Base-by-base conservation (phyloP, 345 rosid genomes). In the Garcia nutans region DNA sequence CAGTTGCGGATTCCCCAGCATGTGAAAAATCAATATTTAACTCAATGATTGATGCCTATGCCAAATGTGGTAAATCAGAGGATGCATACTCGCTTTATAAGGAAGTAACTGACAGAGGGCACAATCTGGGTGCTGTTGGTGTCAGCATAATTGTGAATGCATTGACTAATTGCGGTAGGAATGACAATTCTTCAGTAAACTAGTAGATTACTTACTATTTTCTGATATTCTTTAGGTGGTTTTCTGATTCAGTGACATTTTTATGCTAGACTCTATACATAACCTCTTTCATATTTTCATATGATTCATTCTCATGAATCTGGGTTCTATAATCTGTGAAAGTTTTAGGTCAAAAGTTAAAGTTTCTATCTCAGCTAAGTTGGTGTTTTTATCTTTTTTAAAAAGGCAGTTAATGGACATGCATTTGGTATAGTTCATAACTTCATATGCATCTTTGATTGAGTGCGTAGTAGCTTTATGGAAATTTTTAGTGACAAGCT, bases 121-220 rank as follows among this genome's bases (percentile, higher is more conserved):
- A 77, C 56, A 74, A 83, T 77, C 83, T 80, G 24, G 87, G 84
- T 70, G 86, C 90, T 78, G 88, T 93, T 81, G 79, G 89, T 64
- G 70, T 89, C 71, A 85, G 97, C 86, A 86, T 87, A 50, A 79
- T 89, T 52, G 98, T 91, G 80, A 89, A 91, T 81, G 84, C 92
- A 58, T 78, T 93, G 79, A 85, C 97, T 67, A 85, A 83, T 72
- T 76, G 62, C 73, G 93, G 98, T 91, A 91, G 72, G 83, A 57
- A 15, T 66, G 42, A 76, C 33, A 37, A 5, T 37, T 37, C 41
- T 33, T 66, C 69, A 42, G 61, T 6, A 62, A 54, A 59, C 47
- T 12, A 55, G 8, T 71, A 20, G 37, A 37, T 12, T n/a, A 22
- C 33, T 69, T 37, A 0, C 16, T 50, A 26, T 16, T 60, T 23